Evolutionary conservation across 305 asterid species (phyloP), one percentile per base, ranked within the genome.

Genomic region (Solanum hybrid): DNA sequence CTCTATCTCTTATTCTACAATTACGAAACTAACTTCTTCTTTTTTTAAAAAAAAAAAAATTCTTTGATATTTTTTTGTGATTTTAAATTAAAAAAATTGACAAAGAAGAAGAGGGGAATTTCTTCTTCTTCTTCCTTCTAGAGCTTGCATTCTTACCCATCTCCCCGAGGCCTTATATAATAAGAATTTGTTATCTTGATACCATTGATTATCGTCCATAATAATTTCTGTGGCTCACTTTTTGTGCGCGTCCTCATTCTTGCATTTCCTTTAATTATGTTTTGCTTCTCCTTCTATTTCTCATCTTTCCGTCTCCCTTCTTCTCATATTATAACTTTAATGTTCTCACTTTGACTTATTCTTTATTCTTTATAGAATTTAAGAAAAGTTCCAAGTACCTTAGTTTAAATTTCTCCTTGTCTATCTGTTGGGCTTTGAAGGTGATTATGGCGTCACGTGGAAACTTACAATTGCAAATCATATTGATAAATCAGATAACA

Each of bases 121-220:
- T 69, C 82, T 34, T 69, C 89, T 87, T 87, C 89, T 86, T 69
- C 89, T 87, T 87, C 36, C 29, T 71, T 61, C 82, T 87, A 37
- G 69, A 71, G 82, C 82, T 87, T 69, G 82, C 89, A 39, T 35
- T 87, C 11, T 34, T 16, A 67, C 28, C 26, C 82, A 69, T 87
- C 67, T 1, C 37, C 80, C 7, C 29, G 34, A 34, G n/a, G 28
- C 11, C 64, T 87, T 87, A 71, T 71, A 87, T 87, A 87, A 34
- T 78, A 87, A 26, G 28, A 39, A 37, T 4, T 8, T 87, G 8
- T 46, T 29, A 29, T 28, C 12, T 40, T 82, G n/a, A 6, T 16
- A 46, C 71, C 87, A 42, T 82, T 82, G 71, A 42, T 42, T 82
- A 26, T 14, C 14, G 5, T 22, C 86, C 87, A 11, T 82, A 42